phyloP scores from a whole-genome alignment of 805 yeast species.

The Zygoascus flipseniorum region DNA sequence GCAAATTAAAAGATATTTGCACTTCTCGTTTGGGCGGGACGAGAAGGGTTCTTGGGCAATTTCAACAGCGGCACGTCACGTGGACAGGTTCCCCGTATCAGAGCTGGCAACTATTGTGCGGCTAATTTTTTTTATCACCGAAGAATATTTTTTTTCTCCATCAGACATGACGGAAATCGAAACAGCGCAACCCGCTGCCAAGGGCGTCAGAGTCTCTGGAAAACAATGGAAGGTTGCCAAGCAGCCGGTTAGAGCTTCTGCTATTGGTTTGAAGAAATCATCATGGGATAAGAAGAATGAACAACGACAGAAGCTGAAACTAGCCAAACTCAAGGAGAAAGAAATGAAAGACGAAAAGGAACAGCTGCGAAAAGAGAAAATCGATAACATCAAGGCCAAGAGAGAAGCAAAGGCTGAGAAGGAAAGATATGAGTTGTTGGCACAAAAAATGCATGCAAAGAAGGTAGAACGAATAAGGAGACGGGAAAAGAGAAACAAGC shows the following conservation, averaged over 20 bases:
- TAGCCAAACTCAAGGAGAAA: conserved; percentile 57
- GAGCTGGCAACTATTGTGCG: no score
- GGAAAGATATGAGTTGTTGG: conserved; percentile 77
- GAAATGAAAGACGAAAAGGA: conserved; percentile 75
- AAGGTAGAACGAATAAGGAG: conserved; percentile 82
- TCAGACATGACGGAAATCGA: neutral
- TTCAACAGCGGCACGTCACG: no score
- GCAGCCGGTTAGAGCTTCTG: conserved; percentile 25
- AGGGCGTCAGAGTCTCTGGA: conserved; percentile 25
- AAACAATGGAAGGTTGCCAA: conserved; percentile 31
- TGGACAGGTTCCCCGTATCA: no score
- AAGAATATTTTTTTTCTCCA: neutral
- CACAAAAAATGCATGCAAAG: conserved; percentile 85
- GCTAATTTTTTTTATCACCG: no score
- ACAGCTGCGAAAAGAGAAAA: conserved; percentile 42
- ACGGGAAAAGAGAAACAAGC: conserved; percentile 90
- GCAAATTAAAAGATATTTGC: no score
- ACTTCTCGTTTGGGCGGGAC: no score
- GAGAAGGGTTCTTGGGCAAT: no score
- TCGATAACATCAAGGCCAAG: conserved; percentile 46
- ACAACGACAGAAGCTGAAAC: conserved; percentile 55
- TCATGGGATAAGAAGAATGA: conserved; percentile 62
- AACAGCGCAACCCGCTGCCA: neutral
- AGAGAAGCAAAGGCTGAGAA: conserved; percentile 76
- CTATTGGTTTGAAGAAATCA: conserved; percentile 42